Conservation (phyloP, 176 grass and related monocot genomes). For the Aegilops longissima region DNA sequence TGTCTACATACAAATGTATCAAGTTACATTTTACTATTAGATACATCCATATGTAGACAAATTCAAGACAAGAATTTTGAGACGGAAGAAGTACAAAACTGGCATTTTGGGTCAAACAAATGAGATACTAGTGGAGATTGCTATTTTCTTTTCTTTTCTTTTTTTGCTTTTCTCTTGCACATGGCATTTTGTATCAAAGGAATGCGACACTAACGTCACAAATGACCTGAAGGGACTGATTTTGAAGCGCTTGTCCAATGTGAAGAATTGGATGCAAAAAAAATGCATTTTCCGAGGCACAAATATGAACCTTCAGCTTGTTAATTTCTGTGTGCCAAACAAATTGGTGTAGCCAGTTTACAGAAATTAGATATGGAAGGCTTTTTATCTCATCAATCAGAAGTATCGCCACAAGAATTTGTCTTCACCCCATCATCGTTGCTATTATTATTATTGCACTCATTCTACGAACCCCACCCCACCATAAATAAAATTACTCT, state of each 20-base stretch:
- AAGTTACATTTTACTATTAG: too few species aligned
- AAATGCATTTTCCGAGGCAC: not conserved
- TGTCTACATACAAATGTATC: too few species aligned
- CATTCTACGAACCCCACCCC: conserved; percentile 15
- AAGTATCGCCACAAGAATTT: not conserved
- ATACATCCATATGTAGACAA: too few species aligned
- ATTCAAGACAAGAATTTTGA: too few species aligned
- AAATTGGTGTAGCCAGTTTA: conserved; percentile 2
- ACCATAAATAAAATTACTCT: conserved; percentile 32
- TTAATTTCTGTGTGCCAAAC: not conserved
- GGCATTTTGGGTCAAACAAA: too few species aligned
- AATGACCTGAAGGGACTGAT: not conserved
- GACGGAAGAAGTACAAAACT: too few species aligned
- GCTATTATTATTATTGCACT: conserved; percentile 37
- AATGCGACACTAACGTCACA: too few species aligned
- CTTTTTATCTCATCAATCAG: conserved; percentile 42
- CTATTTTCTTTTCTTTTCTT: too few species aligned
- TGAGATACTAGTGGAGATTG: too few species aligned
- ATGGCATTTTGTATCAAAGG: too few species aligned
- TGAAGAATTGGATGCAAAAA: not conserved
- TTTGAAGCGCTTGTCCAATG: too few species aligned
- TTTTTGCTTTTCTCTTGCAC: too few species aligned
- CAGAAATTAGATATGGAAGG: not conserved
- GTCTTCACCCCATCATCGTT: conserved; percentile 17
- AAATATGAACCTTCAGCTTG: not conserved